Percentiles rank a stretch among this genome's conserved stretches.
These are phyloP conservation scores for Colletotrichum viniferum DNA, from an alignment of 2,329 filamentous ascomycete species.

Conservation along the genomic window DNA sequence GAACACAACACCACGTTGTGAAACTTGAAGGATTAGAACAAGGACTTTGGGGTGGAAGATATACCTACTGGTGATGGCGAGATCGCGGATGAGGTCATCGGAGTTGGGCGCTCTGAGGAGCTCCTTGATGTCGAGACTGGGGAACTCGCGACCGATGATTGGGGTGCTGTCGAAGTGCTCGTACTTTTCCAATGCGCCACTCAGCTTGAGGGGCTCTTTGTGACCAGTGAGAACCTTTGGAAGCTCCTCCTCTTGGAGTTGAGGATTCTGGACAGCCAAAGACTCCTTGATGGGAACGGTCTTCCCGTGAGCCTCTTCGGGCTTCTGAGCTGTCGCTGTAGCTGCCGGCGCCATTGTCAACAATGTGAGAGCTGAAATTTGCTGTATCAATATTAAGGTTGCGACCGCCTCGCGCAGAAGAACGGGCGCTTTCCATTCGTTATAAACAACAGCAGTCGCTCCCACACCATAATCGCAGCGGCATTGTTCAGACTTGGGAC, in stretches of 20 bases:
- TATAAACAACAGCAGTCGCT: not conserved
- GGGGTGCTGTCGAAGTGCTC: constrained; percentile 65
- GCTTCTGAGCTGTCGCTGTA: not conserved
- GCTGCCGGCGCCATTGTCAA: constrained; percentile 19
- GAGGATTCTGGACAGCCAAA: not conserved
- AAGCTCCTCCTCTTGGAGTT: not conserved
- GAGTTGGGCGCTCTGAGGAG: constrained; percentile 64
- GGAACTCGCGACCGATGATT: constrained; percentile 65
- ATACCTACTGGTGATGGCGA: constrained; percentile 67
- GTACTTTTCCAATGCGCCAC: constrained; percentile 54
- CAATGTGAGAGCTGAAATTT: not conserved
- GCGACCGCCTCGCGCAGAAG: too few species aligned
- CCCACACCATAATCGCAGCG: not conserved
- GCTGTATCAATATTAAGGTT: not conserved
- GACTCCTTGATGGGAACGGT: not conserved
- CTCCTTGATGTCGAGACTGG: constrained; percentile 63
- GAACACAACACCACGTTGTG: constrained; percentile 72
- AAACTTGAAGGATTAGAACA: constrained; percentile 49
- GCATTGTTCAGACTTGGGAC: not conserved
- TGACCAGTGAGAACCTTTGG: constrained; percentile 16
- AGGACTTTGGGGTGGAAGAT: not conserved
- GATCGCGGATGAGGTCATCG: constrained; percentile 66
- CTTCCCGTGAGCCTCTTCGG: not conserved
- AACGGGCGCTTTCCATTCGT: not conserved
- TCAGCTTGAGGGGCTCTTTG: constrained; percentile 48